Evolutionary conservation across 805 yeast genomes (phyloP).

Genomic region (Trichomonascus vanleenenianus): DNA sequence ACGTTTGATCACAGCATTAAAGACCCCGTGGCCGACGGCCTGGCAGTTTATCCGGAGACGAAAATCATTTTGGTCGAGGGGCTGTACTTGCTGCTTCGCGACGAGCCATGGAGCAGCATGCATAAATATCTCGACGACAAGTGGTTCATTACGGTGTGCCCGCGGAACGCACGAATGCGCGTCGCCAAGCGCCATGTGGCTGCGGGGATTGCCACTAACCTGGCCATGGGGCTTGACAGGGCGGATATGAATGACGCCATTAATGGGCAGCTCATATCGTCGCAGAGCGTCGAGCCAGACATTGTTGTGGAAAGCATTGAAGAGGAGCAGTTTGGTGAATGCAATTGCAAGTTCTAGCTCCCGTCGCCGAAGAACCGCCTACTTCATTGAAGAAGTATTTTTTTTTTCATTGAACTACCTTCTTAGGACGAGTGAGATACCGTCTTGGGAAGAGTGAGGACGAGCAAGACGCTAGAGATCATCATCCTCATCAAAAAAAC

Average conservation of each 20-base stretch:
- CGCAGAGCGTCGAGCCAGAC: conserved; percentile 25
- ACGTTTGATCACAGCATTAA: conserved; percentile 61
- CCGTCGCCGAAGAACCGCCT: not conserved
- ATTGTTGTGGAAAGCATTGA: conserved; percentile 15
- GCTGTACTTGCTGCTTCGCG: conserved; percentile 53
- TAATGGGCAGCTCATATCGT: conserved; percentile 45
- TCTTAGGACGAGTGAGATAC: no score
- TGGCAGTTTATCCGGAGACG: conserved; percentile 37
- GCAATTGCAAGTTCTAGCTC: no score
- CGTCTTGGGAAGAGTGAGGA: no score
- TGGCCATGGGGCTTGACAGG: conserved; percentile 30
- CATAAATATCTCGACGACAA: conserved; percentile 31
- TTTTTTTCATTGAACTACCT: no score
- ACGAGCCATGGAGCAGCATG: conserved; percentile 53
- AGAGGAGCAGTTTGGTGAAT: not conserved
- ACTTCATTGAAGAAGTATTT: no score
- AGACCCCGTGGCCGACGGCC: conserved; percentile 59
- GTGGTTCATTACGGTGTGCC: conserved; percentile 43
- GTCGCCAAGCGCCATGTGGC: conserved; percentile 56
- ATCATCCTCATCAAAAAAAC: conserved; percentile 12
- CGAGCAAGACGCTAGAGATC: not conserved
- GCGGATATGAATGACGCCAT: conserved; percentile 46
- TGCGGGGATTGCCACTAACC: conserved; percentile 30
- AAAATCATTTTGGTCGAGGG: conserved; percentile 69
- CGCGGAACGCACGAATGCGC: conserved; percentile 41